Percentiles rank a stretch among this genome's conserved stretches.
Conservation (phyloP, 306 rosid species). For the Lotus japonicus region DNA sequence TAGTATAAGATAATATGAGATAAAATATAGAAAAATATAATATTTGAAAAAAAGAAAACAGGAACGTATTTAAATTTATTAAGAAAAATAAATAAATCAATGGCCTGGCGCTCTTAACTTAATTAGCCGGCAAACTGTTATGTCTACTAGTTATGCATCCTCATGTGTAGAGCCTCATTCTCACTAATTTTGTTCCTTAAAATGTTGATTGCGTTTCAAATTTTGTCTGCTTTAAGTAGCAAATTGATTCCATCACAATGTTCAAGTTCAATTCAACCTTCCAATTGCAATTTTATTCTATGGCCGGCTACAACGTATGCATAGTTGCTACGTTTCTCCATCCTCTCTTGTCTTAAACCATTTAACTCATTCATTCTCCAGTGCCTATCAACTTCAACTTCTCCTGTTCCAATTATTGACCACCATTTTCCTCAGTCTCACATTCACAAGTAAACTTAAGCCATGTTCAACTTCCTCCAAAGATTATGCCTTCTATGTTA, state of each 20-base stretch:
- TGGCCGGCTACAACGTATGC: constrained; percentile 41
- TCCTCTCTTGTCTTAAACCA: constrained; percentile 32
- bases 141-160: constrained; percentile 17
- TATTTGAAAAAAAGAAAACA: background rate
- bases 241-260: background rate
- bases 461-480: constrained; percentile 21
- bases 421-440: constrained; percentile 26
- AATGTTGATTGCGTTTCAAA: background rate
- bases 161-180: background rate
- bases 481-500: background rate
- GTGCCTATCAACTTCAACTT: constrained; percentile 14
- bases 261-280: constrained; percentile 17
- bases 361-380: constrained; percentile 24
- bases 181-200: background rate
- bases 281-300: constrained; percentile 13
- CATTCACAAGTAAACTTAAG: background rate
- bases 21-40: too few relatives aligned
- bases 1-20: too few relatives aligned
- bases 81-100: background rate
- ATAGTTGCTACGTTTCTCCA: constrained; percentile 22
- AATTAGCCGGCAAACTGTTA: constrained; percentile 29
- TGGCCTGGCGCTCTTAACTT: background rate
- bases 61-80: background rate
- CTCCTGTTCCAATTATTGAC: constrained; percentile 11
- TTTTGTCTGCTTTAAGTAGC: constrained; percentile 17